Conservation (phyloP, 1,284 basidiomycete genomes). For the Ustilago bromivora region DNA sequence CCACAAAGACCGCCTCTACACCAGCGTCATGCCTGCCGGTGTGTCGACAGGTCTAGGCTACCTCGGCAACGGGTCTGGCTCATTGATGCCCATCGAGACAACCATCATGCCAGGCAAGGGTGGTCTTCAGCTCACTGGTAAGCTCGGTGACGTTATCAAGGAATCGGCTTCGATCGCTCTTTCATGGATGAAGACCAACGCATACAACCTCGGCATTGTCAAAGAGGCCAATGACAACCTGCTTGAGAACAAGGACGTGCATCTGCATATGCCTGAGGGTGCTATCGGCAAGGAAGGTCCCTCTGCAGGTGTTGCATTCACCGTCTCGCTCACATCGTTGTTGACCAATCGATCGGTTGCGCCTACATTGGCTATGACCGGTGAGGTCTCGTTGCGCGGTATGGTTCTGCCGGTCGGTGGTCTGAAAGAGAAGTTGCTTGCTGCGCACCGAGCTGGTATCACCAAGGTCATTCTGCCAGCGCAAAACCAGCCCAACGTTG, state of each 20-base stretch:
- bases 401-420: constrained; percentile 69
- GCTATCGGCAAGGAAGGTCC: constrained; percentile 98
- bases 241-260: constrained; percentile 76
- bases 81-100: constrained; percentile 93
- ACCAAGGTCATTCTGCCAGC: constrained; percentile 66
- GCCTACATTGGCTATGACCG: constrained; percentile 68
- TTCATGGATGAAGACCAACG: constrained; percentile 92
- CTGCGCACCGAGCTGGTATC: constrained; percentile 66
- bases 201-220: constrained; percentile 83
- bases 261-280: constrained; percentile 73
- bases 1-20: constrained; percentile 93
- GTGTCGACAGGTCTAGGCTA: constrained; percentile 95
- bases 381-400: constrained; percentile 67
- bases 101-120: constrained; percentile 68
- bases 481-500: constrained; percentile 67
- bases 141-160: constrained; percentile 96
- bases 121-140: constrained; percentile 87
- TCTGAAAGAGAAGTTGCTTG: constrained; percentile 68
- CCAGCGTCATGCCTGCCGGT: constrained; percentile 82
- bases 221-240: constrained; percentile 79
- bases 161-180: constrained; percentile 94
- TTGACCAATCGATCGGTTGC: constrained; percentile 72
- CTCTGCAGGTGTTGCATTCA: constrained; percentile 91
- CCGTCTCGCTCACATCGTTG: constrained; percentile 89
- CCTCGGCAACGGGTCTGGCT: constrained; percentile 93